Percentiles rank a stretch among this genome's conserved stretches.
These are phyloP conservation scores for Teratosphaeria epicoccoides DNA, from an alignment of 2,329 filamentous ascomycete species.

Conservation along the genomic window DNA sequence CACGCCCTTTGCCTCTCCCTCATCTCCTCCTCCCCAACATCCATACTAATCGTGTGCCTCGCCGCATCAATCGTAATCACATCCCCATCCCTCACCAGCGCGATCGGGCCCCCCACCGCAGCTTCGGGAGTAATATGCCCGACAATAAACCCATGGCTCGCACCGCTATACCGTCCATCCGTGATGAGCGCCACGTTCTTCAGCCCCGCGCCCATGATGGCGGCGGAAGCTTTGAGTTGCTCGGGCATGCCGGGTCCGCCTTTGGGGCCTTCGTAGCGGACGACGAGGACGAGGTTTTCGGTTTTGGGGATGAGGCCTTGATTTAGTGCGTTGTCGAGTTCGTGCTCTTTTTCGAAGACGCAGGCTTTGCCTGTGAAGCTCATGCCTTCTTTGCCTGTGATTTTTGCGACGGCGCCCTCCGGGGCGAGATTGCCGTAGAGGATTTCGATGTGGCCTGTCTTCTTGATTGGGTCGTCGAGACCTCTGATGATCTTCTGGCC, in stretches of 20 bases:
- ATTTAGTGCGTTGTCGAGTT: slow-evolving; percentile 65
- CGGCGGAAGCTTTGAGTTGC: slow-evolving; percentile 76
- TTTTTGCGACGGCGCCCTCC: slow-evolving; percentile 84
- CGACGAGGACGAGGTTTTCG: slow-evolving; percentile 79
- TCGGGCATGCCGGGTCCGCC: slow-evolving; percentile 95
- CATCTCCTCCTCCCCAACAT: slow-evolving; percentile 62
- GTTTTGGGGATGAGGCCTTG: slow-evolving; percentile 34
- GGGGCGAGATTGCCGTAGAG: slow-evolving; percentile 80
- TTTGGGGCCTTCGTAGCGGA: slow-evolving; percentile 87
- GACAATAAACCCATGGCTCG: slow-evolving; percentile 84
- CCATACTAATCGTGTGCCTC: slow-evolving; percentile 60
- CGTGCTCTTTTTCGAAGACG: slow-evolving; percentile 77
- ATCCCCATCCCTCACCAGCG: slow-evolving; percentile 70
- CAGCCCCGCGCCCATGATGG: slow-evolving; percentile 85
- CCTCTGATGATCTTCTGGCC: slow-evolving; percentile 76
- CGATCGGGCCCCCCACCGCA: slow-evolving; percentile 78
- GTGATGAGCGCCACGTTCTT: slow-evolving; percentile 85
- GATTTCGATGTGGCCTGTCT: slow-evolving; percentile 78
- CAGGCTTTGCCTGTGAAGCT: slow-evolving; percentile 68
- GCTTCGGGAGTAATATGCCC: slow-evolving; percentile 90
- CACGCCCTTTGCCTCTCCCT: slow-evolving; percentile 52
- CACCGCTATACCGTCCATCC: slow-evolving; percentile 81
- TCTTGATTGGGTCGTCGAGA: slow-evolving; percentile 73
- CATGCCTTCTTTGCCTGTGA: slow-evolving; percentile 88
- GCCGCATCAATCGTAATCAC: slow-evolving; percentile 77